Base-by-base conservation (phyloP, 495 filamentous ascomycete species). In the Lepraria neglecta region DNA sequence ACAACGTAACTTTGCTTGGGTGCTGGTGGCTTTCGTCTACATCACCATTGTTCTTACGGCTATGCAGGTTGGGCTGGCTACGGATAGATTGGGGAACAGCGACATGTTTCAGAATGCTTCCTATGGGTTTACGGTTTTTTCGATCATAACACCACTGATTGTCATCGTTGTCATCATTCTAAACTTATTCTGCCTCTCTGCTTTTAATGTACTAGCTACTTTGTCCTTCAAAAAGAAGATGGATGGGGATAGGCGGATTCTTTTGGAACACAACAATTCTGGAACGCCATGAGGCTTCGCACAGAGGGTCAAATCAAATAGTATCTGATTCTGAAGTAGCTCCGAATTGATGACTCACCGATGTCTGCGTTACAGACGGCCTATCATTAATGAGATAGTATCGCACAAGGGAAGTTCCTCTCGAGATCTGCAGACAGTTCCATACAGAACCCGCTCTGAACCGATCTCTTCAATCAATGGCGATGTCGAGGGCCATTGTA, bases 51-150 rank as follows among this genome's bases (percentile, higher is more conserved):
- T 82, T 6, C 69, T 85, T 56, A 75, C 77, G 0, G 82, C 81
- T 31, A 80, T 86, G 76, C 83, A 85, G 64, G 82, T 84, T 45
- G 83, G 82, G 0, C 70, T 82, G 0, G 75, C 73, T 7, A 79
- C 78, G 0, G 69, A 71, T 1, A 58, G 56, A 4, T 69, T 84
- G 0, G 42, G 67, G 7, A 42, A 59, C 0, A 77, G 74, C 60
- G 43, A 59, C 6, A 31, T 72, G 1, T 85, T 85, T 62, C 73
- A 78, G 57, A 53, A 64, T 31, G 77, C 70, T 3, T 76, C 77
- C 2, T 83, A 79, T 65, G 81, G 79, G 0, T 83, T 85, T 63
- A 75, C 76, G 6, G 68, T 84, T 0, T 84, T 82, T 62, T 74
- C 76, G 2, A 75, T 76, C 30, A 12, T 75, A 4, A 67, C 55